Conservation (phyloP, 306 rosid genomes). For the Casuarina cunninghamiana region DNA sequence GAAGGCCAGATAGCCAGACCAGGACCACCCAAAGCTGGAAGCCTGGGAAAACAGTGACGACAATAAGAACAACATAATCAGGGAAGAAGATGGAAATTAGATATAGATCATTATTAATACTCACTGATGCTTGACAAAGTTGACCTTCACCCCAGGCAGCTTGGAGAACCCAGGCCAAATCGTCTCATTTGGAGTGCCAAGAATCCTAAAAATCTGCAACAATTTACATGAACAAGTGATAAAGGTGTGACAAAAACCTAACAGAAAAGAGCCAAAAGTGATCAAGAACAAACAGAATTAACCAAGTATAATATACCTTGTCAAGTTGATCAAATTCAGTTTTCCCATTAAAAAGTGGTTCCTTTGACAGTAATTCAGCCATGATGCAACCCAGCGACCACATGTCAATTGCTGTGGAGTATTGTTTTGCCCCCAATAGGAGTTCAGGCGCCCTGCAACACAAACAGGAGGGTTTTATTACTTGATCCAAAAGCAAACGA, state of each 20-base stretch:
- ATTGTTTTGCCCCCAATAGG: slow-evolving; percentile 78
- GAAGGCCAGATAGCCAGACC: slow-evolving; percentile 93
- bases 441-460: slow-evolving; percentile 93
- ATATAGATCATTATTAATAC: slow-evolving; percentile 41
- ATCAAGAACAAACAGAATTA: slow-evolving; percentile 3
- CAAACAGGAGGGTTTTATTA: slow-evolving; percentile 21
- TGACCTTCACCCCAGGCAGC: slow-evolving; percentile 97
- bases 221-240: slow-evolving; percentile 9
- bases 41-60: slow-evolving; percentile 99
- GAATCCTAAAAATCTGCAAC: slow-evolving; percentile 75
- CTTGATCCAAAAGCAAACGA: not conserved
- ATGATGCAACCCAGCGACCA: slow-evolving; percentile 99
- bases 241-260: not conserved
- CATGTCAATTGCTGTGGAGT: slow-evolving; percentile 96
- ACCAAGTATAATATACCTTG: slow-evolving; percentile 53
- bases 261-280: not conserved
- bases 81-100: slow-evolving; percentile 23
- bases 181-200: slow-evolving; percentile 97
- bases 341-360: slow-evolving; percentile 90
- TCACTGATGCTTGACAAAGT: slow-evolving; percentile 98
- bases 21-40: slow-evolving; percentile 99
- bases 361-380: slow-evolving; percentile 95
- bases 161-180: slow-evolving; percentile 97
- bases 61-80: slow-evolving; percentile 61
- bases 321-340: slow-evolving; percentile 97